Conservation (phyloP, 2,329 filamentous ascomycete species). For the Xylaria sp. region DNA sequence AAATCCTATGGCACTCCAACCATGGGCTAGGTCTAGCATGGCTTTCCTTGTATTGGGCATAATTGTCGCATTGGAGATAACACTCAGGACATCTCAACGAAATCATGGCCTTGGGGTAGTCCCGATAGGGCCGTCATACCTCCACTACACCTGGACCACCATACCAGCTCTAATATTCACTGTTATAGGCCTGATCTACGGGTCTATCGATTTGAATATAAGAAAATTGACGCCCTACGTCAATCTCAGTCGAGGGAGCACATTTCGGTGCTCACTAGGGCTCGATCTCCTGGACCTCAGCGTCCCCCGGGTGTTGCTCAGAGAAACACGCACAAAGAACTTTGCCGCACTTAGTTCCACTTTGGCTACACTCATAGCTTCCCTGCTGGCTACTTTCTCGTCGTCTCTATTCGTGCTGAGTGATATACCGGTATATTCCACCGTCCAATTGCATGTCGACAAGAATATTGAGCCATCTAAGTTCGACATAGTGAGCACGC, state of each 20-base stretch:
- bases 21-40: neutral
- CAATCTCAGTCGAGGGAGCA: slow-evolving; percentile 8
- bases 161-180: slow-evolving; percentile 9
- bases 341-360: neutral
- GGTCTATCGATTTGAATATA: neutral
- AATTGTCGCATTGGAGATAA: slow-evolving; percentile 1
- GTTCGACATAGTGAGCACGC: neutral
- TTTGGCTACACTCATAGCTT: neutral
- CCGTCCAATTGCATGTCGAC: neutral
- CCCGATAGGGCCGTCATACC: neutral
- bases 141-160: slow-evolving; percentile 10
- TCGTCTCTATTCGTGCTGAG: slow-evolving; percentile 13
- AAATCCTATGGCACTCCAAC: neutral
- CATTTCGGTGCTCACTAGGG: neutral
- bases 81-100: slow-evolving; percentile 3
- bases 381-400: neutral
- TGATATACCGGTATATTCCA: neutral
- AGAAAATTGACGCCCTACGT: slow-evolving; percentile 11
- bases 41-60: slow-evolving; percentile 6
- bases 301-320: neutral
- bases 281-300: neutral
- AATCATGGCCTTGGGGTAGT: neutral
- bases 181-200: neutral
- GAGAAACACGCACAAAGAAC: neutral
- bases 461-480: neutral